phyloP scores from a whole-genome alignment of 2,329 filamentous ascomycete genomes.

The Aspergillus sergii region DNA sequence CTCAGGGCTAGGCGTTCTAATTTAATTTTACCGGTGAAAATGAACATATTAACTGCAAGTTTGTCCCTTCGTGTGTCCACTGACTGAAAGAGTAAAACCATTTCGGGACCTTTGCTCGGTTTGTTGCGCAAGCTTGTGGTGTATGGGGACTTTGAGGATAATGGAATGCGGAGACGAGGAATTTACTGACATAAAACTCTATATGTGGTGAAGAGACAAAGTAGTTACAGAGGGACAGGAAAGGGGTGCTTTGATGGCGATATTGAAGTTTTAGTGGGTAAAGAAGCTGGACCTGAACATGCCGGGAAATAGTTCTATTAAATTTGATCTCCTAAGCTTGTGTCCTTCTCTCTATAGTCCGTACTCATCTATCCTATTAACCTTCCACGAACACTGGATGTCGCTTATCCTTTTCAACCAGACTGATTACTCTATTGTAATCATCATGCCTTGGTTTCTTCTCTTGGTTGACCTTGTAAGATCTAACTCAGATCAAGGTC shows the following conservation, averaged over 20 bases:
- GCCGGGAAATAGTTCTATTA: neutral
- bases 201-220: fast-evolving
- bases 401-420: fast-evolving
- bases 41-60: neutral
- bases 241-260: too few species aligned
- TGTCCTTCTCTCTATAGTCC: neutral
- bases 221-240: fast-evolving
- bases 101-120: too few species aligned
- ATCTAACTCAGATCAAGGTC: constrained; percentile 18
- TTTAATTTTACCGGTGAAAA: neutral
- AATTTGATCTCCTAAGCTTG: neutral
- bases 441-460: neutral
- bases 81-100: too few species aligned
- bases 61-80: neutral
- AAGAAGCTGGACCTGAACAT: fast-evolving
- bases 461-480: neutral
- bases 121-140: neutral
- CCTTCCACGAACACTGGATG: neutral
- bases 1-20: neutral
- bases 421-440: neutral
- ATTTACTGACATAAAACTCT: too few species aligned
- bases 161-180: too few species aligned
- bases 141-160: neutral
- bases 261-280: neutral
- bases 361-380: neutral